Evolutionary conservation across 2,329 filamentous ascomycete species (phyloP).

Genomic region (Chaetomiaceae sp.): DNA sequence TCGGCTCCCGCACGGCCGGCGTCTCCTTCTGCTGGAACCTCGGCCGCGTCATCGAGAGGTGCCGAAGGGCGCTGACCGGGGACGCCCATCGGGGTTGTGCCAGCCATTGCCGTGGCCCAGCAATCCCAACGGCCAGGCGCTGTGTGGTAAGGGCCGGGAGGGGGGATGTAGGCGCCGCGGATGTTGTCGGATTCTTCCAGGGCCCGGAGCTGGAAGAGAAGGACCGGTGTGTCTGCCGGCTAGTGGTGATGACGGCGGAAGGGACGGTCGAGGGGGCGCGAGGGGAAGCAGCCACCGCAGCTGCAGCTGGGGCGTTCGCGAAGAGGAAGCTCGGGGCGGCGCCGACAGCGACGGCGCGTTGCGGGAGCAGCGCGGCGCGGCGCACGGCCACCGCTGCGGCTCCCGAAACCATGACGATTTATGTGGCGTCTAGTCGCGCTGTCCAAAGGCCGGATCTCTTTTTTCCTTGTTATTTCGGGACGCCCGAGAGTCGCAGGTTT

Average conservation of each 20-base stretch:
- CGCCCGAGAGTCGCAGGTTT: slow-evolving; percentile 5
- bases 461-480: slow-evolving; percentile 18
- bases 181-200: slow-evolving; percentile 6
- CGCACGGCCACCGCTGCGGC: slow-evolving; percentile 36
- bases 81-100: slow-evolving; percentile 19
- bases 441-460: slow-evolving; percentile 8
- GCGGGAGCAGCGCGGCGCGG: slow-evolving; percentile 44
- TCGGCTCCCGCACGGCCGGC: slow-evolving; percentile 6
- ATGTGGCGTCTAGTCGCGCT: slow-evolving; percentile 15
- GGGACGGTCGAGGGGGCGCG: neutral
- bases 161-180: slow-evolving; percentile 1
- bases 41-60: slow-evolving; percentile 25
- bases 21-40: slow-evolving; percentile 18
- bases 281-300: slow-evolving; percentile 21
- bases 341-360: slow-evolving; percentile 36
- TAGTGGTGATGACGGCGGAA: neutral
- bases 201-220: slow-evolving; percentile 15
- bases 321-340: slow-evolving; percentile 8
- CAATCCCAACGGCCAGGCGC: slow-evolving; percentile 5
- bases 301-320: neutral
- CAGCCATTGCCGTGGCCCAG: slow-evolving; percentile 12
- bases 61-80: slow-evolving; percentile 21
- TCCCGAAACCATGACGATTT: slow-evolving; percentile 44
- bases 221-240: slow-evolving; percentile 12
- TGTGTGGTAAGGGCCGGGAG: slow-evolving; percentile 3